Conservation (phyloP, 202 grass and related monocot genomes). For the Hordeum pubiflorum region DNA sequence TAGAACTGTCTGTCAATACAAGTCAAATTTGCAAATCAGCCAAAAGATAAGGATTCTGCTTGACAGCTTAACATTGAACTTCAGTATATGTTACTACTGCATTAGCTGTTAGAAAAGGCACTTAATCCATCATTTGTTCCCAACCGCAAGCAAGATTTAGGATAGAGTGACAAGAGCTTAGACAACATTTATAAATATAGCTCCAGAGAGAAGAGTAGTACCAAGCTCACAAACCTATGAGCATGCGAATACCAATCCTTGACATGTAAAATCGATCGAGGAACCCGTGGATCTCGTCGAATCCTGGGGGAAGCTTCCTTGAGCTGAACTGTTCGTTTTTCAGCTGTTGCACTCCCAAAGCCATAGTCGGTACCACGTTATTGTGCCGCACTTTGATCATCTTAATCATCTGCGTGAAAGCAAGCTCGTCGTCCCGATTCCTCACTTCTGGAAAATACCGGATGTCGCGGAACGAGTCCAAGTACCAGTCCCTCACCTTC, state of each 20-base stretch:
- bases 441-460: conserved; percentile 70
- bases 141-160: background rate
- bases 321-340: conserved; percentile 48
- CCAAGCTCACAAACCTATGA: conserved; percentile 63
- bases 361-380: conserved; percentile 88
- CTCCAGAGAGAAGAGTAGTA: conserved; percentile 19
- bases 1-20: background rate
- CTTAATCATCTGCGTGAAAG: conserved; percentile 80
- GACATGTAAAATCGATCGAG: conserved; percentile 95
- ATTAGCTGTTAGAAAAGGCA: background rate
- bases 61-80: conserved; percentile 1
- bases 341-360: conserved; percentile 81
- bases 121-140: background rate
- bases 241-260: conserved; percentile 89
- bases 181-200: conserved; percentile 1
- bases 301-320: conserved; percentile 41
- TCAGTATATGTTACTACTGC: background rate
- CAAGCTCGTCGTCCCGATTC: conserved; percentile 48
- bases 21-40: background rate
- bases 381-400: conserved; percentile 83
- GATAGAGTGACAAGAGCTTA: background rate
- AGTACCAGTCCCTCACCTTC: conserved; percentile 86
- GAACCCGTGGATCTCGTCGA: conserved; percentile 73
- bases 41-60: background rate
- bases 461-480: conserved; percentile 84